phyloP scores from a whole-genome alignment of 371 early-diverging fungal genomes.

The Rhizopus arrhizus region DNA sequence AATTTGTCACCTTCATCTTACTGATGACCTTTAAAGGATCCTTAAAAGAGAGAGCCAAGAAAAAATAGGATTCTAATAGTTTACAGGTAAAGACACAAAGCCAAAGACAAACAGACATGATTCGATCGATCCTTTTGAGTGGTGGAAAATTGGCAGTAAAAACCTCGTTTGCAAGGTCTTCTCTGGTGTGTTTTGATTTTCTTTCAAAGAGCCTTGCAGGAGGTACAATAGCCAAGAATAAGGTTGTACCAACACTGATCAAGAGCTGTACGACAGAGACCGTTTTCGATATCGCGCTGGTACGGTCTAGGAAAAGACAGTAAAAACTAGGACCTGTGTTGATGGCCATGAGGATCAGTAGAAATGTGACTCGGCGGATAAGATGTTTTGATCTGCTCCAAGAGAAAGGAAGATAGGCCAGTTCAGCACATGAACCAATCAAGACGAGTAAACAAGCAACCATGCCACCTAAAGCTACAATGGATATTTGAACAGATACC shows the following conservation, averaged over 20 bases:
- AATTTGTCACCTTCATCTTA: slow-evolving; percentile 58
- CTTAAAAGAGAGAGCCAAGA: slow-evolving; percentile 80
- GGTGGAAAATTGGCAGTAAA: slow-evolving; percentile 85
- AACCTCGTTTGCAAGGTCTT: slow-evolving; percentile 63
- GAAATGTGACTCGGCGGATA: slow-evolving; percentile 59
- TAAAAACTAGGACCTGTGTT: slow-evolving; percentile 75
- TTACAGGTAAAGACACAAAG: slow-evolving; percentile 76
- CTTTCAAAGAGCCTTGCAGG: slow-evolving; percentile 67
- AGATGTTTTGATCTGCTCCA: slow-evolving; percentile 65
- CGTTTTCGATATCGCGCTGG: slow-evolving; percentile 52
- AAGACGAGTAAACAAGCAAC: slow-evolving; percentile 72
- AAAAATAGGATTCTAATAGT: slow-evolving; percentile 83
- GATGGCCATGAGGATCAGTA: slow-evolving; percentile 63
- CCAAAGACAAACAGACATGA: slow-evolving; percentile 81
- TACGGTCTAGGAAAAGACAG: slow-evolving; percentile 55
- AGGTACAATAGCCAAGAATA: slow-evolving; percentile 71
- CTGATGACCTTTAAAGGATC: slow-evolving; percentile 78
- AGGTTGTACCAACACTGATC: slow-evolving; percentile 66
- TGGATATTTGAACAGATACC: slow-evolving; percentile 62
- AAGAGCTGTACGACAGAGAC: slow-evolving; percentile 70
- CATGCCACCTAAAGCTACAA: slow-evolving; percentile 78
- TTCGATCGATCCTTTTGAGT: slow-evolving; percentile 72
- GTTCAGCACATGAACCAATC: slow-evolving; percentile 70
- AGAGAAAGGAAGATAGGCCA: slow-evolving; percentile 67
- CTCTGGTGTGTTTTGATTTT: slow-evolving; percentile 33